Evolutionary conservation across 208 protist species (phyloP), one percentile per base, ranked within the genome.

Genomic region (Leishmania braziliensis): DNA sequence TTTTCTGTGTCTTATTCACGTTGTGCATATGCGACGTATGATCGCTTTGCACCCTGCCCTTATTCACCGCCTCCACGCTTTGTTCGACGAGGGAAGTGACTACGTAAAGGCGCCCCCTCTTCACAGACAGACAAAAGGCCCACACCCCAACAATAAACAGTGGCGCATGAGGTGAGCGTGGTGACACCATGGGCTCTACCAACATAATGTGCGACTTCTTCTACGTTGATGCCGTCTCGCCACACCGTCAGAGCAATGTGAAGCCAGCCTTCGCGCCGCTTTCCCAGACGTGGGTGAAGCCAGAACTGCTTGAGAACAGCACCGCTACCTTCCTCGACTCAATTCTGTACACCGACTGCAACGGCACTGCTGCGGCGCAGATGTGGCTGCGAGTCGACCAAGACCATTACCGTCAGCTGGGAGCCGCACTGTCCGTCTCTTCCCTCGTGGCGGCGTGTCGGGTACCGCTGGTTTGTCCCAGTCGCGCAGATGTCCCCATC

Each of bases 311-410:
- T 18, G 33, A 56, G 12, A 58, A 46, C 69, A 77, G 66, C 80
- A 75, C 80, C 14, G 80, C 54, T 18, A 6, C 33, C 20, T 51
- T 80, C 14, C 26, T 72, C 5, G 68, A 74, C 56, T 3, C n/a
- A 6, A n/a, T 63, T 36, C 20, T 51, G 1, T 39, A 70, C 18
- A 56, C 43, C 26, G 63, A 73, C 8, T 48, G 50, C 26, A 36
- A 20, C 53, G 63, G 62, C 50, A 39, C 2, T 9, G n/a, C 66
- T 9, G 51, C 51, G 73, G 73, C 73, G 56, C 73, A 62, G 33
- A 20, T 84, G 9, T 84, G 81, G 81, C 53, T 84, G 12, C 76
- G 26, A 36, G 29, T 84, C 10, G 23, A 71, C 29, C 43, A 33
- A 20, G 75, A 36, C 6, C 29, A 43, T 48, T 3, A 6, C 6